Percentiles rank a stretch among this genome's conserved stretches.
Evolutionary conservation across 176 grass and related monocot genomes (phyloP).

Genomic region (Themeda triandra): DNA sequence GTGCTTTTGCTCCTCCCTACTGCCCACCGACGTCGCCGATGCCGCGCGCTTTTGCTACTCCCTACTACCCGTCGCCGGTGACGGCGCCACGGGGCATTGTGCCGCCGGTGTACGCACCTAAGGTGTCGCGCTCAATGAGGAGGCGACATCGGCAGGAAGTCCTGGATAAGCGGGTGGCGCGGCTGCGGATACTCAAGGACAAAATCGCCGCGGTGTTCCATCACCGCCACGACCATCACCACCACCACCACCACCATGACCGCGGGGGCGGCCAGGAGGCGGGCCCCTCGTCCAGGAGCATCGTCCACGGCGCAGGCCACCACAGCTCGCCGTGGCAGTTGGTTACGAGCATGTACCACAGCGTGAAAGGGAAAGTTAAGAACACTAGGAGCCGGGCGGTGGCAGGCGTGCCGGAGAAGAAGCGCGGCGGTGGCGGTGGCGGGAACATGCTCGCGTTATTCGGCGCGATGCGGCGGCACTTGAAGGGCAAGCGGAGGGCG

Average conservation of each 20-base stretch:
- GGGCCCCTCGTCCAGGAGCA: neutral
- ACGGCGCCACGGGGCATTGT: neutral
- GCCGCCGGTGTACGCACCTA: neutral
- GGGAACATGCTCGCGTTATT: conserved; percentile 32
- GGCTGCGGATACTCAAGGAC: conserved; percentile 43
- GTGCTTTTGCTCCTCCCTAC: neutral
- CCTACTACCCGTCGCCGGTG: neutral
- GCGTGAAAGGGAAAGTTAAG: conserved; percentile 1
- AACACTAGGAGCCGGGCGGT: neutral
- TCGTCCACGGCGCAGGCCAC: neutral
- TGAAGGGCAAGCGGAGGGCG: conserved; percentile 20
- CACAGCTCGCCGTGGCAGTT: conserved; percentile 41
- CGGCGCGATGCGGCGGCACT: conserved; percentile 26
- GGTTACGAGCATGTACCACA: conserved; percentile 33
- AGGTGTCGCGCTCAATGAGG: neutral
- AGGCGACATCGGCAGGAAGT: neutral
- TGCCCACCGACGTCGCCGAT: neutral
- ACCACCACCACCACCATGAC: conserved; percentile 44
- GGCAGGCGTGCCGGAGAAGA: neutral
- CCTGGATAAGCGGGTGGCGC: conserved; percentile 21
- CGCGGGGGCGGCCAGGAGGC: neutral
- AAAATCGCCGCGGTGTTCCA: conserved; percentile 59
- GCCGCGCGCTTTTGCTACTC: neutral
- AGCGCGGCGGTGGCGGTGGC: conserved; percentile 1
- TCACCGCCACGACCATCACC: conserved; percentile 58